Evolutionary conservation across 768 basidiomycete species (phyloP).

Genomic region (Boletus coccyginus): DNA sequence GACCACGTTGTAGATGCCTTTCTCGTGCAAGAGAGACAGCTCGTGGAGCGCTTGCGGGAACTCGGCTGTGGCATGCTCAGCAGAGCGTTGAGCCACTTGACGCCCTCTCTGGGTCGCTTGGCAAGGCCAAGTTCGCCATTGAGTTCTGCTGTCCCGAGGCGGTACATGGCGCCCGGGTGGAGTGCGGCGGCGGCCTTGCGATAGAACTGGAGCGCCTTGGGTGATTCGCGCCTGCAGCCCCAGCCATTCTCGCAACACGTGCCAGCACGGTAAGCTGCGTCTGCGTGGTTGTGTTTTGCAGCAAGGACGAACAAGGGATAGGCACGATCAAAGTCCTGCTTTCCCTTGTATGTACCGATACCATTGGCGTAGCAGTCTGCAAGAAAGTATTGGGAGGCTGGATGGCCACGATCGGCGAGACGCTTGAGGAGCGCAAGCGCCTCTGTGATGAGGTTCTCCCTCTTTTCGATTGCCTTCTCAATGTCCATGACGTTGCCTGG

Average conservation of each 20-base stretch:
- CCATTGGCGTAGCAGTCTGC: conserved; percentile 99
- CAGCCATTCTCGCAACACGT: conserved; percentile 99
- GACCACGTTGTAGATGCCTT: conserved; percentile 97
- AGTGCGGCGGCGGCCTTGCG: conserved; percentile 88
- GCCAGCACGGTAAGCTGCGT: conserved; percentile 92
- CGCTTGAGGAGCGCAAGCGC: conserved; percentile 84
- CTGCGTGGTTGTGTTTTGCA: conserved; percentile 95
- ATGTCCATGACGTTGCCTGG: conserved; percentile 76
- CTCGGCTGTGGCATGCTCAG: conserved; percentile 90
- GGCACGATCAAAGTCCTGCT: conserved; percentile 96
- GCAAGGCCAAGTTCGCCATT: conserved; percentile 90
- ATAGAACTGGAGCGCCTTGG: conserved; percentile 91
- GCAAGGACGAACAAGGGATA: conserved; percentile 95
- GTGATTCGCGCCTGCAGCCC: conserved; percentile 91
- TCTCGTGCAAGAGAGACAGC: conserved; percentile 88
- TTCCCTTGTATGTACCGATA: conserved; percentile 86
- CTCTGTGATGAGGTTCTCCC: conserved; percentile 87
- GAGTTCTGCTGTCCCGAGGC: conserved; percentile 92
- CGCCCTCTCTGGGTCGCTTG: conserved; percentile 90
- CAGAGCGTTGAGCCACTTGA: conserved; percentile 97
- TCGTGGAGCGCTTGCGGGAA: conserved; percentile 97
- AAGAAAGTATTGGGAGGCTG: conserved; percentile 94
- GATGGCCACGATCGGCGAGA: conserved; percentile 91
- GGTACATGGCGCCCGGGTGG: conserved; percentile 95
- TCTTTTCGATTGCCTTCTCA: conserved; percentile 75